A percentile compares a stretch with the other conserved stretches of the same genome.
Evolutionary conservation across 768 basidiomycete genomes (phyloP).

Genomic region (Leccinellum rugosiceps): DNA sequence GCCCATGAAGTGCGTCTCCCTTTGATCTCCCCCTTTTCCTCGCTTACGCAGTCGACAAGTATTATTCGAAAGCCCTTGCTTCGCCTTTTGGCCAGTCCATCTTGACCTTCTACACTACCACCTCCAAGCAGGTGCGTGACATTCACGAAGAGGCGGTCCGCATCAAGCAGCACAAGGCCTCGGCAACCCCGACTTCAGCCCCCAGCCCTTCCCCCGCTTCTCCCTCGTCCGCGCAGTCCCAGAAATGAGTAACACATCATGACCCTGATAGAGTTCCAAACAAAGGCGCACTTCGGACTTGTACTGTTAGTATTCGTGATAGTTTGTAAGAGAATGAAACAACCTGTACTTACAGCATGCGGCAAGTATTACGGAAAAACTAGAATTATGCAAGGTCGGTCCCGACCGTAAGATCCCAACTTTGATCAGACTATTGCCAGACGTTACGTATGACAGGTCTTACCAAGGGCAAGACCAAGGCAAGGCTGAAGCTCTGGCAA

Average conservation of each 20-base stretch:
- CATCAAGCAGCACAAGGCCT: slow-evolving; percentile 62
- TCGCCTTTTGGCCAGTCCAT: slow-evolving; percentile 80
- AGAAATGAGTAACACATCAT: slow-evolving; percentile 4
- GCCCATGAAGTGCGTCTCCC: slow-evolving; percentile 58
- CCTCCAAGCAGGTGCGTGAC: slow-evolving; percentile 83
- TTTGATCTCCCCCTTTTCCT: background rate
- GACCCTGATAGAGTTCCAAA: background rate
- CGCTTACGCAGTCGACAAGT: slow-evolving; percentile 41
- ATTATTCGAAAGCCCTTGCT: slow-evolving; percentile 72
- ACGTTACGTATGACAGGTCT: no score
- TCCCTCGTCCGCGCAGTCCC: slow-evolving; percentile 7
- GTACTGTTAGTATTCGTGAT: slow-evolving; percentile 11
- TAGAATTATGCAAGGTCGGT: no score
- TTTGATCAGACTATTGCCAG: no score
- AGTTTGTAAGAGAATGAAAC: background rate
- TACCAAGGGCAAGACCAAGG: no score
- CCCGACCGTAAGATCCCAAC: no score
- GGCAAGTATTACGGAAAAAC: no score
- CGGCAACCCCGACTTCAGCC: slow-evolving; percentile 11
- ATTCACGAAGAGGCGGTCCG: slow-evolving; percentile 92
- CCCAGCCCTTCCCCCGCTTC: slow-evolving; percentile 6
- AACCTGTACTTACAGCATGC: background rate
- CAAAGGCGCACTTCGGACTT: background rate
- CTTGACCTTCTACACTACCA: slow-evolving; percentile 77
- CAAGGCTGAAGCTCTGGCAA: no score